Percentiles rank a stretch among this genome's conserved stretches.
phyloP scores from a whole-genome alignment of 768 basidiomycete species.

The Polyporus arcularius region DNA sequence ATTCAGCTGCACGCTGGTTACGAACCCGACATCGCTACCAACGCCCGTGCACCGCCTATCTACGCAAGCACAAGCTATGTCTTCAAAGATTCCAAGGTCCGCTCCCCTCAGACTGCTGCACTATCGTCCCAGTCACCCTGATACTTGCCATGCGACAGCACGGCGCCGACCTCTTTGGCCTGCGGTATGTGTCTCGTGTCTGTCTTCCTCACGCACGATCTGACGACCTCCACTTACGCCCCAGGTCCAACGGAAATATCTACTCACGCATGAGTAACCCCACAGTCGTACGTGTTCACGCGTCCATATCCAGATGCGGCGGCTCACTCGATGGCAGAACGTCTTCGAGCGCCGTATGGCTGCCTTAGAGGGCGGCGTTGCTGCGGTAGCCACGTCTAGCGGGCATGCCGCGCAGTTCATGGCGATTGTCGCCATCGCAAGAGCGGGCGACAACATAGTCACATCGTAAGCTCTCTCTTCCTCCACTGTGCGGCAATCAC shows the following conservation, averaged over 20 bases:
- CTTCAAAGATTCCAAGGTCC: slow-evolving; percentile 70
- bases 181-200: slow-evolving; percentile 40
- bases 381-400: slow-evolving; percentile 72
- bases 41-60: slow-evolving; percentile 78
- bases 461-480: slow-evolving; percentile 50
- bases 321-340: slow-evolving; percentile 41
- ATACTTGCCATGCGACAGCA: slow-evolving; percentile 43
- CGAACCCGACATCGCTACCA: slow-evolving; percentile 59
- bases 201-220: neutral
- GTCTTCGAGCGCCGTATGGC: slow-evolving; percentile 82
- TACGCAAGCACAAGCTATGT: slow-evolving; percentile 73
- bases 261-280: slow-evolving; percentile 74
- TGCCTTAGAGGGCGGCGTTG: slow-evolving; percentile 75
- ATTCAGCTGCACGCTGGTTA: slow-evolving; percentile 82
- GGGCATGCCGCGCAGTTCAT: slow-evolving; percentile 82
- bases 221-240: neutral
- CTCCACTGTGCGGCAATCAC: neutral
- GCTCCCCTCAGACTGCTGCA: neutral
- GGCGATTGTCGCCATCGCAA: slow-evolving; percentile 60
- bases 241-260: slow-evolving; percentile 51
- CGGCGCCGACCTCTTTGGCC: slow-evolving; percentile 69
- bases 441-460: slow-evolving; percentile 77
- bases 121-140: neutral
- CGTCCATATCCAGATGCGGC: neutral
- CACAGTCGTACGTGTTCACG: slow-evolving; percentile 48